These are phyloP conservation scores for Apodospora peruviana DNA, from an alignment of 495 filamentous ascomycete species.

Conservation along the genomic window DNA sequence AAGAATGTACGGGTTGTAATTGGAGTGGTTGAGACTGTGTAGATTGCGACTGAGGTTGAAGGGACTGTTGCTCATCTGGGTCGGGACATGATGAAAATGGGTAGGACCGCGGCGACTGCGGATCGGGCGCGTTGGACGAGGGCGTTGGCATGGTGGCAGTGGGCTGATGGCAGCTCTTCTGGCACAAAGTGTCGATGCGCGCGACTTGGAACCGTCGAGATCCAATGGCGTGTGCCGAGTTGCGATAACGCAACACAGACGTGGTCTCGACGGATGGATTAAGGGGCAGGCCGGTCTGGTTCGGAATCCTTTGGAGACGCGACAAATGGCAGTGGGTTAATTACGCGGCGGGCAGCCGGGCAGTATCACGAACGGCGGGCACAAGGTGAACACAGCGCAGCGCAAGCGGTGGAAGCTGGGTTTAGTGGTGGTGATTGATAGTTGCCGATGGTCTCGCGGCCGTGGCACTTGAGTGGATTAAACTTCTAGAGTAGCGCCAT, in stretches of 20 bases:
- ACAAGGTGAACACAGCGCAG: background rate
- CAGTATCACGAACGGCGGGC: background rate
- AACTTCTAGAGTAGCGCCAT: constrained; percentile 3
- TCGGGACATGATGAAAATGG: constrained; percentile 43
- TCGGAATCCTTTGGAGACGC: background rate
- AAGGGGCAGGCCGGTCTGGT: background rate
- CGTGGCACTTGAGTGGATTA: constrained; percentile 1
- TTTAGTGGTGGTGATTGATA: background rate
- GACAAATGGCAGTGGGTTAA: background rate
- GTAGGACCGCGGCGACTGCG: constrained; percentile 32
- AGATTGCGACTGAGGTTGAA: constrained; percentile 1
- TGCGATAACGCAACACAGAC: background rate
- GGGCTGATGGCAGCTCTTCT: background rate
- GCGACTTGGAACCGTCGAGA: background rate
- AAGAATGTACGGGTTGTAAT: constrained; percentile 5
- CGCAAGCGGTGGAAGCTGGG: background rate
- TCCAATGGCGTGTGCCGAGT: background rate
- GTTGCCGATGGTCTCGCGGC: constrained; percentile 4
- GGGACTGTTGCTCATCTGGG: constrained; percentile 20
- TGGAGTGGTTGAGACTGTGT: constrained; percentile 8
- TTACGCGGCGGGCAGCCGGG: background rate
- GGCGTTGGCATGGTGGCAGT: constrained; percentile 46
- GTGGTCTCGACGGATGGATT: background rate
- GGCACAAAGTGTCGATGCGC: background rate
- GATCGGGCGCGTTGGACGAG: constrained; percentile 35